Percentiles rank a stretch among this genome's conserved stretches.
Conservation (phyloP, 306 rosid species). For the Urtica urens region DNA sequence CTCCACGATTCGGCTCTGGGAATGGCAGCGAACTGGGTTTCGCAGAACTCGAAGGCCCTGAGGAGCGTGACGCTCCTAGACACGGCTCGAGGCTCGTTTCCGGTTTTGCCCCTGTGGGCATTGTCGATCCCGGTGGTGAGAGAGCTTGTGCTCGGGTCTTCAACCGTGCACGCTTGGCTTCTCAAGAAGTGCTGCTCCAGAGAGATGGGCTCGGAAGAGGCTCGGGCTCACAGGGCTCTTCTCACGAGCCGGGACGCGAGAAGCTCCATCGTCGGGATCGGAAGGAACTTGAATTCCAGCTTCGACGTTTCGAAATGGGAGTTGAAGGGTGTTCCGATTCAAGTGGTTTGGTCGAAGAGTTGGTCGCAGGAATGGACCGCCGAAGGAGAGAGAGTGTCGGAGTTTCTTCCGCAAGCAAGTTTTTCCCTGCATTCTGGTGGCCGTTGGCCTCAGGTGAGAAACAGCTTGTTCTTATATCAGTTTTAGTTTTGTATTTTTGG, state of each 20-base stretch:
- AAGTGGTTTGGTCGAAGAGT: slow-evolving; percentile 59
- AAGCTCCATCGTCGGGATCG: slow-evolving; percentile 53
- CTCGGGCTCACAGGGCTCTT: slow-evolving; percentile 55
- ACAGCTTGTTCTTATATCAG: too few species aligned
- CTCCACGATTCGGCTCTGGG: slow-evolving; percentile 77
- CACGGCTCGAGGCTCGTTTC: slow-evolving; percentile 22
- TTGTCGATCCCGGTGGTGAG: slow-evolving; percentile 52
- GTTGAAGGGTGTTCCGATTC: slow-evolving; percentile 58
- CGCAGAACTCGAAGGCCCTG: slow-evolving; percentile 42
- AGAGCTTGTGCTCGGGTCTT: slow-evolving; percentile 53
- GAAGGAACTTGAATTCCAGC: slow-evolving; percentile 66
- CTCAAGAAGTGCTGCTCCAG: slow-evolving; percentile 51
- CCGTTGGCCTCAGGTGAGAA: slow-evolving; percentile 84
- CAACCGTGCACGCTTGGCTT: slow-evolving; percentile 33
- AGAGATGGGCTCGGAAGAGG: slow-evolving; percentile 32
- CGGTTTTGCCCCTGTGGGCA: slow-evolving; percentile 62
- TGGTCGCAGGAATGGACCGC: slow-evolving; percentile 86
- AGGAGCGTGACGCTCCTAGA: slow-evolving; percentile 85
- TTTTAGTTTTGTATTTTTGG: too few species aligned
- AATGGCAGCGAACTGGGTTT: slow-evolving; percentile 53
- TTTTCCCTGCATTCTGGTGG: slow-evolving; percentile 69
- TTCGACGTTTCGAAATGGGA: slow-evolving; percentile 80
- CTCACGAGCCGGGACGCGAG: slow-evolving; percentile 61
- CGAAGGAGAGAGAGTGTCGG: slow-evolving; percentile 58
- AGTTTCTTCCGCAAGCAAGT: slow-evolving; percentile 50